phyloP scores from a whole-genome alignment of 192 early-diverging fungal species.

The Gorgonomyces haynaldii region DNA sequence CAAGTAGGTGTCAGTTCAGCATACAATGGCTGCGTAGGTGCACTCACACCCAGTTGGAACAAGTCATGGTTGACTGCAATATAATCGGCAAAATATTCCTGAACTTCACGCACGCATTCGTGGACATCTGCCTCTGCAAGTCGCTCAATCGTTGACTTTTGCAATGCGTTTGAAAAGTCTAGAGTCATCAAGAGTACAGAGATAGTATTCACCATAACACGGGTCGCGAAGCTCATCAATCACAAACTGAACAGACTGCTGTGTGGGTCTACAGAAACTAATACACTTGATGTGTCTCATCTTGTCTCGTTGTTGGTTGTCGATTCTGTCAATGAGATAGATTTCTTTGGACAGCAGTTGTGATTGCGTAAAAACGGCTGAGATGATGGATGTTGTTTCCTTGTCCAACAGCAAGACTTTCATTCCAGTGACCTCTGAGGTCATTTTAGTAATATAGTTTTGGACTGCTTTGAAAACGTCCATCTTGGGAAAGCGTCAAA shows the following conservation, averaged over 20 bases:
- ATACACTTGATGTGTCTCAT: conserved; percentile 95
- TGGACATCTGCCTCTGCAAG: conserved; percentile 92
- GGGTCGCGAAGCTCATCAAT: conserved; percentile 86
- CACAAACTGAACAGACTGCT: conserved; percentile 71
- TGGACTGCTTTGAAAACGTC: conserved; percentile 22
- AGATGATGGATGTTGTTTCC: conserved; percentile 93
- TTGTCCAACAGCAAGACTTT: conserved; percentile 89
- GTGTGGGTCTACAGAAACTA: conserved; percentile 79
- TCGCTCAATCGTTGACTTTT: conserved; percentile 80
- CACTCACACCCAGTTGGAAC: conserved; percentile 63
- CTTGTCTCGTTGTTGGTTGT: conserved; percentile 70
- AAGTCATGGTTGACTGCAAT: conserved; percentile 71
- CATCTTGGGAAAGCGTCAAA: too few relatives aligned
- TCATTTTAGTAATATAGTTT: conserved; percentile 86
- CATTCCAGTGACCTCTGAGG: conserved; percentile 85
- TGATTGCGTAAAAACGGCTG: conserved; percentile 87
- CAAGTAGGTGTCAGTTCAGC: conserved; percentile 60
- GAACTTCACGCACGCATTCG: conserved; percentile 88
- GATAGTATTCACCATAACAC: conserved; percentile 90
- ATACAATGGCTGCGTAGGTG: conserved; percentile 54
- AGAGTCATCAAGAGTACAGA: conserved; percentile 46
- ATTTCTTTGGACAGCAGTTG: conserved; percentile 82
- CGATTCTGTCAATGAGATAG: conserved; percentile 88
- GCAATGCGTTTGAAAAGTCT: conserved; percentile 92
- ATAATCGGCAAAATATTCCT: conserved; percentile 94